Evolutionary conservation across 768 basidiomycete genomes (phyloP).

Genomic region (Cyclocybe aegerita): DNA sequence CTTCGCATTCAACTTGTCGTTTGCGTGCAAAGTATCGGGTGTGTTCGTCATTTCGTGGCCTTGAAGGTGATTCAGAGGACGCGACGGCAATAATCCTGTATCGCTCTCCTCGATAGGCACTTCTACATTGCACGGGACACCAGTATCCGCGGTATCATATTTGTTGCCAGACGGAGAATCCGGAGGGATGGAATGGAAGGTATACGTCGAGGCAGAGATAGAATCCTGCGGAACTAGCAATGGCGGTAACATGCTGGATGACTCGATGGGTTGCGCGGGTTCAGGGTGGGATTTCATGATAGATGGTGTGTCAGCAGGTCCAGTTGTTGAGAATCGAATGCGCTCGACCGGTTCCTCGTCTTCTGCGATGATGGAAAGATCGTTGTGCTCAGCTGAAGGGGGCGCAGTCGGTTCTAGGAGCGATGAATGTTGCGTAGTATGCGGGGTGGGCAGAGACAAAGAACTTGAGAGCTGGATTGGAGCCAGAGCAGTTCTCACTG

Average conservation of each 20-base stretch:
- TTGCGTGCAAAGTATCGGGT: constrained; percentile 11
- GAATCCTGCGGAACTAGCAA: background rate
- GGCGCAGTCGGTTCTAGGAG: background rate
- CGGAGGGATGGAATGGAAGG: constrained; percentile 37
- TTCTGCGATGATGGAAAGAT: constrained; percentile 71
- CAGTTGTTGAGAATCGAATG: constrained; percentile 24
- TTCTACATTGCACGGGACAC: too few species aligned
- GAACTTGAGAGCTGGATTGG: too few species aligned
- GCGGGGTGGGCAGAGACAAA: background rate
- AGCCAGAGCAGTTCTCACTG: background rate
- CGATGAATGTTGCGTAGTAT: background rate
- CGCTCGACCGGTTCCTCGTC: constrained; percentile 61
- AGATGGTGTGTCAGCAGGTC: background rate
- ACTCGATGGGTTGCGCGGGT: background rate
- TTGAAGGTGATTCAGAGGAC: background rate
- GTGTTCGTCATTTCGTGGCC: constrained; percentile 9
- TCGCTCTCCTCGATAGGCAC: background rate
- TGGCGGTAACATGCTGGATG: background rate
- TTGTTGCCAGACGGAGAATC: constrained; percentile 27
- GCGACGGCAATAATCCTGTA: background rate
- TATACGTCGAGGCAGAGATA: constrained; percentile 20
- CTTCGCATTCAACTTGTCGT: constrained; percentile 31
- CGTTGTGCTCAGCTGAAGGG: constrained; percentile 30
- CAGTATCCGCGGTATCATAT: too few species aligned
- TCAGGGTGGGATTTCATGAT: background rate